Percentiles rank a stretch among this genome's conserved stretches.
Evolutionary conservation across 371 early-diverging fungal genomes (phyloP).

Genomic region (Saksenaea oblongispora): DNA sequence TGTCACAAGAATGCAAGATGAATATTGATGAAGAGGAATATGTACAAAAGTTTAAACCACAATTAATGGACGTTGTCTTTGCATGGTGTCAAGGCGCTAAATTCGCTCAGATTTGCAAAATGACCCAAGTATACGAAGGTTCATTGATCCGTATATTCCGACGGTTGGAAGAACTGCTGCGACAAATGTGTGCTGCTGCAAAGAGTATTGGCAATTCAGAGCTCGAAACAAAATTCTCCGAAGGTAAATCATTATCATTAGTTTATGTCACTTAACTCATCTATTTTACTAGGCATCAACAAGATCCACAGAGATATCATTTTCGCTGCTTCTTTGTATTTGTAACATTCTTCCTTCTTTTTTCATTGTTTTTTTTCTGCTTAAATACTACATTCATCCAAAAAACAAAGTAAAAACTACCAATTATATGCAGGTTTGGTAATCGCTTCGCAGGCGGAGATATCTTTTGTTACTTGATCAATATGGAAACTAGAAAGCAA

Average conservation of each 20-base stretch:
- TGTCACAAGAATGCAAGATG: conserved; percentile 89
- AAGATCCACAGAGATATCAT: conserved; percentile 99
- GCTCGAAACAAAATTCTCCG: conserved; percentile 96
- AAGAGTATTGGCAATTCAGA: conserved; percentile 98
- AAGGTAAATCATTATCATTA: conserved; percentile 50
- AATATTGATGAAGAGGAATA: conserved; percentile 82
- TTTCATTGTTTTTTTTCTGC: background rate
- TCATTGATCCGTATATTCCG: conserved; percentile 95
- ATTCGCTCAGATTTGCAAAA: conserved; percentile 95
- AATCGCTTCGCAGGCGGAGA: too few species aligned
- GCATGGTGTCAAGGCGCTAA: conserved; percentile 96
- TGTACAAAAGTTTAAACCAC: conserved; percentile 80
- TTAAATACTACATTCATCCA: too few species aligned
- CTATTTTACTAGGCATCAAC: conserved; percentile 57
- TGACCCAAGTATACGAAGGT: conserved; percentile 98
- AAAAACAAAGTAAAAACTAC: too few species aligned
- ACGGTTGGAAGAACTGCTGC: conserved; percentile 94
- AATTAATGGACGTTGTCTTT: conserved; percentile 97
- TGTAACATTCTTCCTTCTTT: conserved; percentile 56
- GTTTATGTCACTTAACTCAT: background rate
- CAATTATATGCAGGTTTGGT: too few species aligned
- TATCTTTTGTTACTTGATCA: too few species aligned
- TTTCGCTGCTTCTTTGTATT: conserved; percentile 96
- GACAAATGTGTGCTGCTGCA: conserved; percentile 96
- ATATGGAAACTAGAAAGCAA: too few species aligned